Evolutionary conservation across 345 rosid genomes (phyloP).

Genomic region (Turnera subulata): DNA sequence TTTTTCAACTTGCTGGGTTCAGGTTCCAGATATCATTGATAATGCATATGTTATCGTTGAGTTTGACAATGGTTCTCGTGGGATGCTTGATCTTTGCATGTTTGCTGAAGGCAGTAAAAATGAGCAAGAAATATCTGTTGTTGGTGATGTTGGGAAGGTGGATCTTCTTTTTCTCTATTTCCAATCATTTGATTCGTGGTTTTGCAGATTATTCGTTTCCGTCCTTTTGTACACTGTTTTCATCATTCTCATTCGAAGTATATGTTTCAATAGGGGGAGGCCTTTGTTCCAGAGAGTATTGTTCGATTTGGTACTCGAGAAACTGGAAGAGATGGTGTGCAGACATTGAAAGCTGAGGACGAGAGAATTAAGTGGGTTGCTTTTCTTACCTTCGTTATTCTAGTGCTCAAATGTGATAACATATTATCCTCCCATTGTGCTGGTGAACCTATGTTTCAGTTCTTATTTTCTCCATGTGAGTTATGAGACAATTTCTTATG

Average conservation of each 20-base stretch:
- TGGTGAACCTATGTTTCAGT: no score
- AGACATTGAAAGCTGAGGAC: slow-evolving; percentile 61
- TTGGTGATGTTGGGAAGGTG: slow-evolving; percentile 78
- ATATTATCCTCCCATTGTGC: no score
- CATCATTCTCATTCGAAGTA: neutral
- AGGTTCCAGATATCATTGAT: slow-evolving; percentile 93
- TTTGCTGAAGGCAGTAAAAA: slow-evolving; percentile 97
- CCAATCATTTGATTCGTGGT: neutral
- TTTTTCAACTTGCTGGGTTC: slow-evolving; percentile 3
- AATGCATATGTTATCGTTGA: slow-evolving; percentile 83
- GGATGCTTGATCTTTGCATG: slow-evolving; percentile 96
- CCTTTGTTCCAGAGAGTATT: slow-evolving; percentile 79
- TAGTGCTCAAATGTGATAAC: no score
- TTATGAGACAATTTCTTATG: slow-evolving; percentile 2
- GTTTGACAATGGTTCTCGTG: slow-evolving; percentile 84
- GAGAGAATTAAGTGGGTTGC: slow-evolving; percentile 61
- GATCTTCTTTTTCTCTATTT: neutral
- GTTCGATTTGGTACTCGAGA: slow-evolving; percentile 61
- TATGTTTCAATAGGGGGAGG: slow-evolving; percentile 65
- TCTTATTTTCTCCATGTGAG: neutral
- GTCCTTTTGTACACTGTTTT: neutral
- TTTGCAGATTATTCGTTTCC: neutral
- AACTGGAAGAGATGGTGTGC: slow-evolving; percentile 67
- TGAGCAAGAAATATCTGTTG: slow-evolving; percentile 88
- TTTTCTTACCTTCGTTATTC: neutral